Conservation (phyloP, 192 early-diverging fungal genomes). For the Podila epicladia region DNA sequence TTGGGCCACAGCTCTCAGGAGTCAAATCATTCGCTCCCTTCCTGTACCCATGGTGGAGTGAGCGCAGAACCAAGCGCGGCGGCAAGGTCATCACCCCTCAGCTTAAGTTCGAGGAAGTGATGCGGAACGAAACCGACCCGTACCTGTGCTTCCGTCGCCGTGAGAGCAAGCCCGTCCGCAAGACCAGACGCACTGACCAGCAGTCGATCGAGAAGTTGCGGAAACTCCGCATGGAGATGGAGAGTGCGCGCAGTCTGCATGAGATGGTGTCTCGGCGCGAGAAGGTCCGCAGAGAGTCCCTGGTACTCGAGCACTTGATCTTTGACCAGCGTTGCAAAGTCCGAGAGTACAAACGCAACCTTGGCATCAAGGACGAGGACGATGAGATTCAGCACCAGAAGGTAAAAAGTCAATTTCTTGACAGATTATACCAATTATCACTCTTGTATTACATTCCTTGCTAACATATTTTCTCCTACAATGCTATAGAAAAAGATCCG, state of each 20-base stretch:
- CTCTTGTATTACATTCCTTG: background rate
- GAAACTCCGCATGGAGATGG: conserved; percentile 83
- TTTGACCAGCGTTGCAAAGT: conserved; percentile 76
- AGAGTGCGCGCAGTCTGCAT: conserved; percentile 75
- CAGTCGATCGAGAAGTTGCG: conserved; percentile 88
- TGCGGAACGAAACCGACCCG: conserved; percentile 83
- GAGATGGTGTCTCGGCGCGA: conserved; percentile 87
- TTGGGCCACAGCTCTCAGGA: conserved; percentile 38
- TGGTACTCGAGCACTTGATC: conserved; percentile 79
- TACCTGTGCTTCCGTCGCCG: conserved; percentile 98
- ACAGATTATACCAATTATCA: background rate
- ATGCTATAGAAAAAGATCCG: conserved; percentile 43
- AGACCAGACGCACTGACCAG: conserved; percentile 87
- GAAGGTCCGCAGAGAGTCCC: conserved; percentile 74
- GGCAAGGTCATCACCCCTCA: conserved; percentile 66
- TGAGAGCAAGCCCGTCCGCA: conserved; percentile 88
- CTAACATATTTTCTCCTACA: conserved; percentile 5
- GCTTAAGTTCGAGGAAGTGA: conserved; percentile 72
- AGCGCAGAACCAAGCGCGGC: conserved; percentile 36
- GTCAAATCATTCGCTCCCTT: conserved; percentile 24
- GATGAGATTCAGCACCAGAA: conserved; percentile 40
- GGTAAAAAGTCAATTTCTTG: conserved; percentile 1
- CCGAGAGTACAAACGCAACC: conserved; percentile 68
- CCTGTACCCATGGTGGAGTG: conserved; percentile 48
- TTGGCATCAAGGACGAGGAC: conserved; percentile 74